Evolutionary conservation across 1,139 yeast genomes (phyloP).

Genomic region (Yamadazyma kanchanaburiensis): DNA sequence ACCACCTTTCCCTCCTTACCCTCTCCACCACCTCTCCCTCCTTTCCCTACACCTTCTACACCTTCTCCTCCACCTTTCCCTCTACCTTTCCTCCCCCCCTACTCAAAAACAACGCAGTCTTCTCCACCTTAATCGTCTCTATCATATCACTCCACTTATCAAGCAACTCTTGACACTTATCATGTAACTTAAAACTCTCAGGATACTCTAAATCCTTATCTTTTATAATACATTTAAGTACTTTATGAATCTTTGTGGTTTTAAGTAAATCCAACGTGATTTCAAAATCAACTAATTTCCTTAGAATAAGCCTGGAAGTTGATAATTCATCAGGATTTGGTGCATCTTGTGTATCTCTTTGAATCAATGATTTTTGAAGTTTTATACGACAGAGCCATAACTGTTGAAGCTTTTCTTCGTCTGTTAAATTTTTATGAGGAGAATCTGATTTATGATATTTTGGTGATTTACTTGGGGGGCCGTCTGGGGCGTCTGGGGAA

Average conservation of each 20-base stretch:
- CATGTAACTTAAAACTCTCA: constrained; percentile 47
- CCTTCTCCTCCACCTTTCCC: too few species aligned
- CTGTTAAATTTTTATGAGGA: too few species aligned
- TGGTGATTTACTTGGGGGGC: too few species aligned
- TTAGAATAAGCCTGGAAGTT: constrained; percentile 49
- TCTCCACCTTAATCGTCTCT: constrained; percentile 34
- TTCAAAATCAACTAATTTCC: constrained; percentile 47
- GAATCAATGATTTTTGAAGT: constrained; percentile 43
- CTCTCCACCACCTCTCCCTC: too few species aligned
- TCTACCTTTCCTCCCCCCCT: constrained; percentile 5
- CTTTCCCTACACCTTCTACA: too few species aligned
- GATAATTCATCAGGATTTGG: constrained; percentile 55
- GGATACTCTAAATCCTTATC: constrained; percentile 40
- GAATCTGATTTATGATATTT: too few species aligned
- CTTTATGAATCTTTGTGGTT: constrained; percentile 54
- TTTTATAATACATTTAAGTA: constrained; percentile 45
- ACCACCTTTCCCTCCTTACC: too few species aligned
- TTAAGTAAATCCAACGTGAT: constrained; percentile 53
- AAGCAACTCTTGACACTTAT: constrained; percentile 41
- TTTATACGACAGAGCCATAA: constrained; percentile 47
- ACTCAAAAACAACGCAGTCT: constrained; percentile 15
- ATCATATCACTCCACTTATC: constrained; percentile 42
- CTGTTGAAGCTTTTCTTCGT: constrained; percentile 44
- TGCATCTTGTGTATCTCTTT: constrained; percentile 39
- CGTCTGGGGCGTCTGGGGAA: too few species aligned